Base-by-base conservation (phyloP, 371 early-diverging fungal genomes). In the Gilbertella persicaria region DNA sequence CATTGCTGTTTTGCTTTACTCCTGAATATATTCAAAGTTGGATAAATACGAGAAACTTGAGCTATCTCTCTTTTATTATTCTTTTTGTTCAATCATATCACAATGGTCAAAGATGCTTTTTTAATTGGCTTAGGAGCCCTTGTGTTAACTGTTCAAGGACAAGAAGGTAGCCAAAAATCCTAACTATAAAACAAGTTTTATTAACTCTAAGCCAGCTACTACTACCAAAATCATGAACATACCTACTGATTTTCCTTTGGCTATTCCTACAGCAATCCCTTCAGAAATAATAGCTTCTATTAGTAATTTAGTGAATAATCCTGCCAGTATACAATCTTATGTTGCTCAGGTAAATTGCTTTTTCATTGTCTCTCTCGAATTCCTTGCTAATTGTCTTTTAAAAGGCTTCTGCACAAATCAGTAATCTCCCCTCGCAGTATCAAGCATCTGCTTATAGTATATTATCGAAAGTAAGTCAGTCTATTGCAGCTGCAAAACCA, bases 391-490 rank as follows among this genome's bases (percentile, higher is more conserved):
- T 21, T n/a, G 3, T n/a, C 19, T 29, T 44, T 10, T 2, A 2
- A 33, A 3, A 40, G 46, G 54, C 54, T 3, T 55, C 55, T 35
- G 47, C 33, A 3, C 45, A 58, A 35, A 53, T 58, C 8, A 10
- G 35, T 24, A 19, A 42, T 14, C 25, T 52, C 5, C 60, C 60
- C 37, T 23, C 60, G 14, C 37, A 48, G 36, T 42, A 47, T 16
- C 60, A 53, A 43, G 42, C 43, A 24, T 48, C 60, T 23, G 53
- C 48, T 17, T 47, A 53, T 12, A 38, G 43, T 48, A 53, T 33
- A 28, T 10, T 59, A 19, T 35, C 60, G 8, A 41, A 24, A 14
- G 60, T 53, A 16, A 52, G 46, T 10, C 46, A 28, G 19, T 38
- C 59, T 12, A 29, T 46, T 25, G 40, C 45, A 33, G 45, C 41